A percentile compares a stretch with the other conserved stretches of the same genome.
These are phyloP conservation scores for Pythium brachiatum DNA, from an alignment of 352 stramenopile species.

Conservation along the genomic window DNA sequence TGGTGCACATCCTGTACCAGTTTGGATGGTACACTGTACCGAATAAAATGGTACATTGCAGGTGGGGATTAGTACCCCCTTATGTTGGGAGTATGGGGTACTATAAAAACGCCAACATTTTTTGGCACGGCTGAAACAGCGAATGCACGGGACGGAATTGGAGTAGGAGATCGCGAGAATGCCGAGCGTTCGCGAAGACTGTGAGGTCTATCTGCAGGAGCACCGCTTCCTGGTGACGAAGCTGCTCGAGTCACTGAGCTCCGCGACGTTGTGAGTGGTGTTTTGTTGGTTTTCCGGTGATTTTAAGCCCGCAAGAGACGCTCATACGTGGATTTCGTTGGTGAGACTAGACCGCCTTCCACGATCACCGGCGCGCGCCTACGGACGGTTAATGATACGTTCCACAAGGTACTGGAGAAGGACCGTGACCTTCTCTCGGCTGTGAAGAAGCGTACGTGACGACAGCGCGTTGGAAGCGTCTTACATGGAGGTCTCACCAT, in stretches of 20 bases:
- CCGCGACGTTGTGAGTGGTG: constrained; percentile 47
- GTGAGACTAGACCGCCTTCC: constrained; percentile 48
- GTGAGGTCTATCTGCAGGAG: constrained; percentile 73
- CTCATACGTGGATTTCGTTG: background rate
- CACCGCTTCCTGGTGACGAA: constrained; percentile 85
- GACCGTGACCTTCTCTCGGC: constrained; percentile 62
- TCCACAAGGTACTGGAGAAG: constrained; percentile 73
- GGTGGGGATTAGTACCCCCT: background rate
- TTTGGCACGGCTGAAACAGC: background rate
- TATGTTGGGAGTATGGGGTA: background rate
- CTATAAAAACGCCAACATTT: constrained; percentile 1
- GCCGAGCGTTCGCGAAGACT: constrained; percentile 67
- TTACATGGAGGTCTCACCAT: background rate
- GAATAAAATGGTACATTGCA: background rate
- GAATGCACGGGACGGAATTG: background rate
- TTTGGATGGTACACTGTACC: background rate
- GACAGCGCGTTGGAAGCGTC: background rate
- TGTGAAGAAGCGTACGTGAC: constrained; percentile 74
- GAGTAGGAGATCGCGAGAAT: constrained; percentile 13
- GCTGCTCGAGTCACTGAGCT: constrained; percentile 73
- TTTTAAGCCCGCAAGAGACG: background rate
- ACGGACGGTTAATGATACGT: constrained; percentile 75
- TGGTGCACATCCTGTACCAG: background rate
- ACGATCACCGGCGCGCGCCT: constrained; percentile 73
- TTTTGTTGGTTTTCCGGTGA: background rate